Conservation (phyloP, 83 land plant genomes). For the Thuja plicata region DNA sequence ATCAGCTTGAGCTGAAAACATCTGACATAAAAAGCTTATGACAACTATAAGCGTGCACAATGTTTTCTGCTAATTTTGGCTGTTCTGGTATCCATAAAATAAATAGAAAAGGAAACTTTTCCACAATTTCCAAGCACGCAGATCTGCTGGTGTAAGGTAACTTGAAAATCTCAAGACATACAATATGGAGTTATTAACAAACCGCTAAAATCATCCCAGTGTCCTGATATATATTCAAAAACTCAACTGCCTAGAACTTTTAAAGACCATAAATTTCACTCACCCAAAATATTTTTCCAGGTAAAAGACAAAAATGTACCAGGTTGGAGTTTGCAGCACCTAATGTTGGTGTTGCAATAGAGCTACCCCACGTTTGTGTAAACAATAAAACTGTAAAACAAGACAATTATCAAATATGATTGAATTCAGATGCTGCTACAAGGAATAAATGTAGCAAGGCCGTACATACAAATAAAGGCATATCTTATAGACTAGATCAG, state of each 20-base stretch:
- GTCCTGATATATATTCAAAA: not conserved
- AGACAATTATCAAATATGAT: not conserved
- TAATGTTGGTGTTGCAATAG: not conserved
- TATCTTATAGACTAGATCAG: not conserved
- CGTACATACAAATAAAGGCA: not conserved
- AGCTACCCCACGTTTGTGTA: not conserved
- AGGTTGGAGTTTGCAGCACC: not conserved
- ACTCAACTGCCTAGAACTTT: not conserved
- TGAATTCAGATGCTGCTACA: not conserved
- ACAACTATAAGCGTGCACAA: not conserved
- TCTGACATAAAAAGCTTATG: not conserved
- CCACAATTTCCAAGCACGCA: too few species aligned
- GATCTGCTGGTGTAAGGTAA: too few species aligned
- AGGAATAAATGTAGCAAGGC: not conserved
- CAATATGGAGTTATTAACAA: not conserved
- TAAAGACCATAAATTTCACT: not conserved
- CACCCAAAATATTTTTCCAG: not conserved
- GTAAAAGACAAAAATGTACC: not conserved
- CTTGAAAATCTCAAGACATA: not conserved
- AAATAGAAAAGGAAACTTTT: not conserved
- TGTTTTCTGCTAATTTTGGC: not conserved
- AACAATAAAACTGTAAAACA: not conserved
- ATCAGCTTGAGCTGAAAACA: not conserved
- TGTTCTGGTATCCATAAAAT: not conserved
- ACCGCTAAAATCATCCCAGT: not conserved